Percentiles rank a stretch among this genome's conserved stretches.
Conservation (phyloP, 1,139 yeast genomes). For the Barnettozyma hawaiiensis region DNA sequence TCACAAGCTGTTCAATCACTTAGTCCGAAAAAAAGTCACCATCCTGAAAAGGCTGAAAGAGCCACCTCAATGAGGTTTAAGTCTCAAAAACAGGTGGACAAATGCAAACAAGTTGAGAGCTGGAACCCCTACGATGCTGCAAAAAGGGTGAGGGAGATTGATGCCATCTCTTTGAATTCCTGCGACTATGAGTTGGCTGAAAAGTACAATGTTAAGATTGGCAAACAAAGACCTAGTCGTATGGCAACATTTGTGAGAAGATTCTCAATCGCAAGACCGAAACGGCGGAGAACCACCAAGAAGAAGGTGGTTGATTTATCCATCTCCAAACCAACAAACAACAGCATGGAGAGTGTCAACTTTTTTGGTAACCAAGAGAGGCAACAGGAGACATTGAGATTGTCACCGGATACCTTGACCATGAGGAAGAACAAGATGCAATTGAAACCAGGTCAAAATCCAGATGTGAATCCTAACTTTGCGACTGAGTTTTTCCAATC, state of each 20-base stretch:
- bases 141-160: constrained; percentile 9
- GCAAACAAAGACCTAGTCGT: constrained; percentile 5
- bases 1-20: constrained; percentile 14
- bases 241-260: constrained; percentile 6
- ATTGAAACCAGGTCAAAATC: neutral
- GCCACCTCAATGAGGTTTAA: constrained; percentile 7
- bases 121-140: constrained; percentile 22
- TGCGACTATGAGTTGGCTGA: constrained; percentile 5
- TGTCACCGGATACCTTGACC: neutral
- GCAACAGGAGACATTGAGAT: neutral
- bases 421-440: neutral
- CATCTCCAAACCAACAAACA: neutral
- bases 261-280: constrained; percentile 5
- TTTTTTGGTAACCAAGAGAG: neutral
- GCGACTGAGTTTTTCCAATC: neutral
- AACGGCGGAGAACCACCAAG: neutral
- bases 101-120: constrained; percentile 5
- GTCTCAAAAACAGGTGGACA: constrained; percentile 9
- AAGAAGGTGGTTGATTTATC: neutral
- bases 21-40: constrained; percentile 9
- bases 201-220: constrained; percentile 3
- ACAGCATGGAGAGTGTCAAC: constrained; percentile 7
- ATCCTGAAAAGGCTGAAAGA: neutral
- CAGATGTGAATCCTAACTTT: neutral
- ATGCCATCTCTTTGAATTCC: constrained; percentile 8